Conservation (phyloP, 148 eudicot species). For the Polygonum maritimum region DNA sequence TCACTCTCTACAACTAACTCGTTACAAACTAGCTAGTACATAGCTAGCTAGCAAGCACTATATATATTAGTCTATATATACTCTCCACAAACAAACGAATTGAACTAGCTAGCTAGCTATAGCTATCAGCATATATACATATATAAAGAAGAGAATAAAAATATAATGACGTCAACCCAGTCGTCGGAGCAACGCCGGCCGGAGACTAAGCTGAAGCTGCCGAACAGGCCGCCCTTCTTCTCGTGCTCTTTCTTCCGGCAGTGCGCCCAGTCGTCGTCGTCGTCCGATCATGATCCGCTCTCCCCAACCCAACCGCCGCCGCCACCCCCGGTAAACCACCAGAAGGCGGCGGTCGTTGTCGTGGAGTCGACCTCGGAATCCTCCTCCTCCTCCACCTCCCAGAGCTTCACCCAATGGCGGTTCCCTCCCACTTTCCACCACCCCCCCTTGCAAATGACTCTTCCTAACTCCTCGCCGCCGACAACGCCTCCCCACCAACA, state of each 20-base stretch:
- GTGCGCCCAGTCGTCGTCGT: conserved; percentile 41
- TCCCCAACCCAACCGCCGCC: conserved; percentile 46
- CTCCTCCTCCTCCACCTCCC: conserved; percentile 83
- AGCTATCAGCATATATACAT: no score
- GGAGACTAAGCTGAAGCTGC: conserved; percentile 29
- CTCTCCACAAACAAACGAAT: no score
- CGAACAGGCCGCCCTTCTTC: conserved; percentile 40
- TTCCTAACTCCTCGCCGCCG: not conserved
- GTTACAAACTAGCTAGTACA: no score
- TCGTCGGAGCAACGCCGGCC: conserved; percentile 5
- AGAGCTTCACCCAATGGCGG: conserved; percentile 88
- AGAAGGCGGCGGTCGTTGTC: conserved; percentile 16
- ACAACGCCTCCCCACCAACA: conserved; percentile 1
- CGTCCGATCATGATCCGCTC: conserved; percentile 15
- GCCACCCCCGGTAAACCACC: conserved; percentile 11
- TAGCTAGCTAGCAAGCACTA: no score
- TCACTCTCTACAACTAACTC: no score
- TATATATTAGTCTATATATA: no score
- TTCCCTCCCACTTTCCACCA: conserved; percentile 48
- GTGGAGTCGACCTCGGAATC: conserved; percentile 30
- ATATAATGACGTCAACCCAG: not conserved
- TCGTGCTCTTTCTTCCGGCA: conserved; percentile 79
- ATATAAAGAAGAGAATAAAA: no score
- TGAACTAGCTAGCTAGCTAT: not conserved
- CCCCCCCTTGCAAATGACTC: not conserved